Percentiles rank a stretch among this genome's conserved stretches.
Evolutionary conservation across 2,329 filamentous ascomycete genomes (phyloP).

Genomic region (Epichloe scottii): DNA sequence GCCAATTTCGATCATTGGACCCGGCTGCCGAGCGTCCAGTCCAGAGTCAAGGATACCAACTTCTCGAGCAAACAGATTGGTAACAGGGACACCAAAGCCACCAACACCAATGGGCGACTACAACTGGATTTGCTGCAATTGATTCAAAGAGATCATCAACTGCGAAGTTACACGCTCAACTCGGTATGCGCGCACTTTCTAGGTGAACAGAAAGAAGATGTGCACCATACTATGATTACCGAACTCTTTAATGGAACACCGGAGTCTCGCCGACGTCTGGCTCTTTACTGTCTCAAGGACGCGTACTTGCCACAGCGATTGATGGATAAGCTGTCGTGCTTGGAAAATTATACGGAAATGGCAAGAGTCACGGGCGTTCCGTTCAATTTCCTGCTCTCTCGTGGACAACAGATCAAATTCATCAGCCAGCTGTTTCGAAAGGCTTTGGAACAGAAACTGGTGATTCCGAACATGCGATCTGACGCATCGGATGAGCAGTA

Average conservation of each 20-base stretch:
- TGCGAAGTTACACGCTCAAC: constrained; percentile 94
- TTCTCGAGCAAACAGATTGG: constrained; percentile 99
- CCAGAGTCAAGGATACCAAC: constrained; percentile 64
- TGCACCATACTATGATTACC: constrained; percentile 98
- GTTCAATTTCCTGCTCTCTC: constrained; percentile 84
- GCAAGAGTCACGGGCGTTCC: constrained; percentile 97
- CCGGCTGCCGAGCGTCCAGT: constrained; percentile 57
- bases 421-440: constrained; percentile 95
- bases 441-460: constrained; percentile 80
- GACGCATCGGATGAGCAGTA: constrained; percentile 77
- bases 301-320: constrained; percentile 87
- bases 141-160: constrained; percentile 85
- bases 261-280: constrained; percentile 79
- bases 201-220: constrained; percentile 96
- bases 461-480: constrained; percentile 74
- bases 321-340: constrained; percentile 94
- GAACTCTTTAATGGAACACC: constrained; percentile 94
- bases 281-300: constrained; percentile 95
- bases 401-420: constrained; percentile 95
- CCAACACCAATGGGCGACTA: constrained; percentile 86
- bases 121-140: constrained; percentile 92
- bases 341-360: constrained; percentile 99
- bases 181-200: constrained; percentile 91
- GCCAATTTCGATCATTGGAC: constrained; percentile 77
- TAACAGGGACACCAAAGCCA: constrained; percentile 84